Percentiles rank a stretch among this genome's conserved stretches.
phyloP scores from a whole-genome alignment of 352 stramenopile genomes.

The Phytophthora ramorum region DNA sequence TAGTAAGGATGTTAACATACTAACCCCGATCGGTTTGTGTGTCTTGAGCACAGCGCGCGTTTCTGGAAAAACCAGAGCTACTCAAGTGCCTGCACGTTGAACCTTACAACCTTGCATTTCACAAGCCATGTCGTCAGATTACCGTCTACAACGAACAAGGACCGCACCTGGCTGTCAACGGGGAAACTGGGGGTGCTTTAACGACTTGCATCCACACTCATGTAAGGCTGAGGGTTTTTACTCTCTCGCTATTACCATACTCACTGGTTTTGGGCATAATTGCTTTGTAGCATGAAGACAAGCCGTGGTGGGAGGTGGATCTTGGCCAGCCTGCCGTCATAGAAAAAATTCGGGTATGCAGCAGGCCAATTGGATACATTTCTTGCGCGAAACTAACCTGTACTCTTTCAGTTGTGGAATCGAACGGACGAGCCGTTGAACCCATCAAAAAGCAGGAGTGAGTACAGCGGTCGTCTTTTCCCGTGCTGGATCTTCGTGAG shows the following conservation, averaged over 20 bases:
- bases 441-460: slow-evolving; percentile 63
- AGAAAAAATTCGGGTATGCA: slow-evolving; percentile 72
- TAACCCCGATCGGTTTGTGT: slow-evolving; percentile 1
- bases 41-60: slow-evolving; percentile 46
- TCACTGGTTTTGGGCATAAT: background rate
- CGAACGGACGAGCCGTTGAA: slow-evolving; percentile 90
- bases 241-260: background rate
- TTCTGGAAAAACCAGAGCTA: slow-evolving; percentile 79
- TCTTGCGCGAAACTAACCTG: background rate
- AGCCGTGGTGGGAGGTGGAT: slow-evolving; percentile 95
- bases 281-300: slow-evolving; percentile 74
- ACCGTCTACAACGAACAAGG: slow-evolving; percentile 92
- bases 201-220: slow-evolving; percentile 91
- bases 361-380: background rate
- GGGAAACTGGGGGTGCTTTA: slow-evolving; percentile 70
- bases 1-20: background rate
- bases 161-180: slow-evolving; percentile 85
- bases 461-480: slow-evolving; percentile 88
- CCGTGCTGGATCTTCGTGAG: slow-evolving; percentile 95
- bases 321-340: slow-evolving; percentile 81
- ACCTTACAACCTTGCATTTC: slow-evolving; percentile 90
- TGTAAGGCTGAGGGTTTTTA: slow-evolving; percentile 30
- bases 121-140: slow-evolving; percentile 82
- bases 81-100: slow-evolving; percentile 85
- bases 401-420: slow-evolving; percentile 91